Evolutionary conservation across 2,329 filamentous ascomycete genomes (phyloP), one percentile per base, ranked within the genome.

Genomic region (Fusarium chuoi): DNA sequence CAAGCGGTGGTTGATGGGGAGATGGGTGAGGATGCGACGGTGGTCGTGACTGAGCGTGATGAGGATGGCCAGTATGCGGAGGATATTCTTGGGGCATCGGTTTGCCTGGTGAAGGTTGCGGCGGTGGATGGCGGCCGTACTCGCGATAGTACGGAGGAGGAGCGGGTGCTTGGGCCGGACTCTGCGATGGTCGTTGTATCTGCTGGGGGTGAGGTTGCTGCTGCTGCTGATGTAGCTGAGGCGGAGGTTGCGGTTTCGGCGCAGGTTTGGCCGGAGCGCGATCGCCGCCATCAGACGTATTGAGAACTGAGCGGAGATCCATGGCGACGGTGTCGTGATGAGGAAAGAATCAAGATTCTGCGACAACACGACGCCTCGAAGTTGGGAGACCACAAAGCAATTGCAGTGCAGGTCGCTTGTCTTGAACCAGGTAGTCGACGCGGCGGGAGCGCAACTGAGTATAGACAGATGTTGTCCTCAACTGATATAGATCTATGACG

Each of bases 291-390:
- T 88, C 88, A 41, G 86, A 84, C 28, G 85, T 83, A 79, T 90
- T 90, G 54, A 90, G 81, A 76, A 91, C 87, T 22, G 85, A 85
- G 71, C 84, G 81, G 65, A 89, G 84, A 83, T 89, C 87, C 88
- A 89, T 86, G 62, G 67, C 44, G 46, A 52, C 49, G 30, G 36
- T 30, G 38, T 64, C 55, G 42, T 36, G n/a, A 45, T 35, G 52
- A 44, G 62, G 28, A 36, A 45, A 57, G 41, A 65, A 48, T 57
- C 46, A 67, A 52, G 63, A 64, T 63, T 52, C 64, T 65, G 68
- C 69, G 76, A 73, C 62, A 62, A 66, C 54, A 68, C 54, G 65
- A 71, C 51, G 65, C 64, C 70, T 61, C 54, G 26, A 65, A 62
- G 54, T 65, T 62, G 58, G 48, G 48, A 70, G 71, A 70, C 64